Percentiles rank a stretch among this genome's conserved stretches.
Evolutionary conservation across 176 grass and related monocot genomes (phyloP).

Genomic region (Carex littledalei): DNA sequence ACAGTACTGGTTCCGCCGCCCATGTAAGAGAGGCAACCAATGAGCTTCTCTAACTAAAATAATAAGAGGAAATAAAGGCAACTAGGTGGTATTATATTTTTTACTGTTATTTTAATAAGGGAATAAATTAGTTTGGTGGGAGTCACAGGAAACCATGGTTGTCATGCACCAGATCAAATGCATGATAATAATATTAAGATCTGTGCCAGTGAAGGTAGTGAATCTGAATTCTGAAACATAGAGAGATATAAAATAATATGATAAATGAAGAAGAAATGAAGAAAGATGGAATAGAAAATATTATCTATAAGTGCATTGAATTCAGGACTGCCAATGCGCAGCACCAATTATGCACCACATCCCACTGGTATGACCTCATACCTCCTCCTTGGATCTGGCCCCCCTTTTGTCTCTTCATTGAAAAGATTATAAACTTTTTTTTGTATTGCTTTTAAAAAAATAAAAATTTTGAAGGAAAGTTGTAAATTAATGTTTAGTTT

Average conservation of each 20-base stretch:
- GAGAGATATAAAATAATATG: constrained; percentile 11
- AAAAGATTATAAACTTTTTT: not conserved
- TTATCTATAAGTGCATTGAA: constrained; percentile 33
- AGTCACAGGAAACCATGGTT: constrained; percentile 22
- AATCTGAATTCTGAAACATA: constrained; percentile 13
- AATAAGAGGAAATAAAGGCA: not conserved
- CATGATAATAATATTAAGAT: not conserved
- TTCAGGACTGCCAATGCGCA: constrained; percentile 31
- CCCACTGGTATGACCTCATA: constrained; percentile 8
- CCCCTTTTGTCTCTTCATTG: not conserved
- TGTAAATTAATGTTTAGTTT: too few relatives aligned
- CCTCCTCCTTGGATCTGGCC: constrained; percentile 31
- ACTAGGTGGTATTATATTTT: not conserved
- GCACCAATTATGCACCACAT: constrained; percentile 30
- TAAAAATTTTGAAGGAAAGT: too few relatives aligned
- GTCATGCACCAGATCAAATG: constrained; percentile 10
- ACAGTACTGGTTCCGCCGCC: constrained; percentile 17
- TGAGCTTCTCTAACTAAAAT: not conserved
- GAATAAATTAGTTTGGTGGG: constrained; percentile 13
- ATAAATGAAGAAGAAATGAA: not conserved
- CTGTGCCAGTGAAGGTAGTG: not conserved
- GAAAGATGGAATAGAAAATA: constrained; percentile 26
- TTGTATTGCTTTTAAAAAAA: not conserved
- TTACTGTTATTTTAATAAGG: not conserved
- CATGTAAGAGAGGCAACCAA: constrained; percentile 1